Conservation (phyloP, 768 basidiomycete species). For the Strobilomyces dryophilus region DNA sequence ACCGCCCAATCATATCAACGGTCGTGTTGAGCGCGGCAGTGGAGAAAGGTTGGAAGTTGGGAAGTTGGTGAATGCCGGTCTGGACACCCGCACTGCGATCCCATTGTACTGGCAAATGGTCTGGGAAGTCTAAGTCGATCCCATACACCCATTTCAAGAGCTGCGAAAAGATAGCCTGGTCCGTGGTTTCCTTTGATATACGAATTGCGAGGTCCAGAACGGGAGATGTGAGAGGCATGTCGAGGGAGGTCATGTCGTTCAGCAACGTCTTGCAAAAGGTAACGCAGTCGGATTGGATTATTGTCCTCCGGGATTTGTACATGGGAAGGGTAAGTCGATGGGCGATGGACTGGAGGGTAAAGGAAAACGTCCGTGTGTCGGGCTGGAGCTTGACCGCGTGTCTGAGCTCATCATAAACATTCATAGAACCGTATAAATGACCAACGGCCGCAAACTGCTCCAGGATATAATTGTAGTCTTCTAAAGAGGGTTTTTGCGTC, state of each 20-base stretch:
- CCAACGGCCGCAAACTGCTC: constrained; percentile 74
- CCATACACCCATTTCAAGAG: constrained; percentile 70
- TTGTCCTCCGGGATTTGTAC: constrained; percentile 31
- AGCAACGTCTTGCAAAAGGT: constrained; percentile 49
- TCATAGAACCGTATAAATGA: constrained; percentile 55
- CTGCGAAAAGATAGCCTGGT: constrained; percentile 50
- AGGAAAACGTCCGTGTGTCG: constrained; percentile 51
- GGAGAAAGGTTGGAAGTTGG: constrained; percentile 47
- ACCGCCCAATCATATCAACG: constrained; percentile 63
- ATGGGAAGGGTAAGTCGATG: constrained; percentile 63
- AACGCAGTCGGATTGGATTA: constrained; percentile 40
- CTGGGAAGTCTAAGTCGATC: constrained; percentile 72
- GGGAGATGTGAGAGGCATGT: constrained; percentile 49
- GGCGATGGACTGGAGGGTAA: constrained; percentile 67
- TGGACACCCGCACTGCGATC: constrained; percentile 3
- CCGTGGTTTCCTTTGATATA: constrained; percentile 59
- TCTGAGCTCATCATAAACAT: constrained; percentile 59
- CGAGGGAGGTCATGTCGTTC: constrained; percentile 49
- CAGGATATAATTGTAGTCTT: constrained; percentile 74
- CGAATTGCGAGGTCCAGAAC: constrained; percentile 67
- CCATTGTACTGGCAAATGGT: constrained; percentile 45
- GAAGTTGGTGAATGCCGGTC: constrained; percentile 10
- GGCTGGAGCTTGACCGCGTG: constrained; percentile 41
- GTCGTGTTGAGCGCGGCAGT: constrained; percentile 68
- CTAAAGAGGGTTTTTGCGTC: constrained; percentile 39